Base-by-base conservation (phyloP, 352 stramenopile species). In the Pythium rishiriense region DNA sequence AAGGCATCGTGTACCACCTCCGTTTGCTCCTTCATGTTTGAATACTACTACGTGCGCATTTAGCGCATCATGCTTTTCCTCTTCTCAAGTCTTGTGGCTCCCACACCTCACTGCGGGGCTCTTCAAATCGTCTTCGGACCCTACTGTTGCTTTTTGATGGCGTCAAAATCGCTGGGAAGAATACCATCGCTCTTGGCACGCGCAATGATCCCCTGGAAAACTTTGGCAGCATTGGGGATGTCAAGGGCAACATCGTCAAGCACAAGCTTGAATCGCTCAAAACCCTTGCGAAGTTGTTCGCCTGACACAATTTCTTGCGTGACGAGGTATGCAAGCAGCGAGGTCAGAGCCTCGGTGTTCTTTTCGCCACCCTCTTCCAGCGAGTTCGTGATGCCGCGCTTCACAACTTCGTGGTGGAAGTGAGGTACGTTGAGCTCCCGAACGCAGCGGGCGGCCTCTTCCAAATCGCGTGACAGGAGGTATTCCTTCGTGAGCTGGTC, bases 401-500 rank as follows among this genome's bases (percentile, higher is more conserved):
- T 96, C 56, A 94, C 87, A 9, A 99, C 89, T 70, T 99, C 97
- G 72, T 99, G 97, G 74, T 98, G 95, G 73, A 99, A 99, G 53
- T 98, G 89, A 47, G 83, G 74, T 12, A 97, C 90, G 66, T 98
- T 96, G 7, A 99, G 79, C 78, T 99, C 97, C 26, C 85, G 85
- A 48, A 96, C 87, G 43, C 87, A 96, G 15, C 85, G 83, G n/a
- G 88, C 87, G 17, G 96, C 96, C 73, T 99, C 96, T 39, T 98
- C 93, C n/a, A 98, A 72, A 66, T 99, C 93, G 39, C 91, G 79
- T 22, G 90, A 98, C 29, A 98, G 62, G 46, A 99, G 62, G 69
- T 98, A 99, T 73, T 99, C 96, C 72, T 98, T 89, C 65, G 98
- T 98, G 25, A 99, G 83, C 68, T 99, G 95, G 51, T 93, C 82